Percentiles rank a stretch among this genome's conserved stretches.
These are phyloP conservation scores for Paxillus involutus DNA, from an alignment of 768 basidiomycete genomes.

Conservation along the genomic window DNA sequence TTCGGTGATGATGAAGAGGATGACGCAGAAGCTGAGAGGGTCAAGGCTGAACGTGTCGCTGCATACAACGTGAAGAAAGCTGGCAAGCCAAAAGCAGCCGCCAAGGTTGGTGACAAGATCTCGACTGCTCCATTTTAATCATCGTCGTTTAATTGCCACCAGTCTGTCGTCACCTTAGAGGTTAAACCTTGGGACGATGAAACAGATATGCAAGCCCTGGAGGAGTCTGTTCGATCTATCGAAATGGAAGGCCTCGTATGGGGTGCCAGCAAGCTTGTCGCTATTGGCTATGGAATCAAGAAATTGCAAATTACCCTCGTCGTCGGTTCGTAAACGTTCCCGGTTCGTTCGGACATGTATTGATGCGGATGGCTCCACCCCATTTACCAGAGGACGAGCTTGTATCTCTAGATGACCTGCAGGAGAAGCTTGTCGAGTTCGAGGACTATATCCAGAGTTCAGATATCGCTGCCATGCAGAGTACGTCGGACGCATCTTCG, in stretches of 20 bases:
- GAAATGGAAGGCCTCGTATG: constrained; percentile 90
- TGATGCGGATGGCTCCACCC: neutral
- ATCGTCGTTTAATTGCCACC: constrained; percentile 14
- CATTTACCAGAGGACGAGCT: constrained; percentile 82
- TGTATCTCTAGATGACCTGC: constrained; percentile 89
- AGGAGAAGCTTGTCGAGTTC: constrained; percentile 84
- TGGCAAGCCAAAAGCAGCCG: constrained; percentile 79
- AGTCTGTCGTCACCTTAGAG: constrained; percentile 98
- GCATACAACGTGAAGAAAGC: constrained; percentile 95
- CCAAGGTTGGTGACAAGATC: constrained; percentile 60
- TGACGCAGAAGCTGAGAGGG: constrained; percentile 79
- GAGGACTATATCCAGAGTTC: constrained; percentile 90
- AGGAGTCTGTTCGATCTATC: constrained; percentile 81
- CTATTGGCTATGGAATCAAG: constrained; percentile 91
- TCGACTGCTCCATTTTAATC: constrained; percentile 3
- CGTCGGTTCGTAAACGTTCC: constrained; percentile 41
- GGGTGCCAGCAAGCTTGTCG: constrained; percentile 91
- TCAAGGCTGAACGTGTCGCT: constrained; percentile 92
- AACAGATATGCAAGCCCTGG: constrained; percentile 92
- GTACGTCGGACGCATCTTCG: constrained; percentile 35
- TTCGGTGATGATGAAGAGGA: constrained; percentile 86
- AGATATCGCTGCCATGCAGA: constrained; percentile 93
- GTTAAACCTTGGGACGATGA: constrained; percentile 99
- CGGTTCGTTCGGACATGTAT: neutral
- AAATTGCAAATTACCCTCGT: constrained; percentile 82